Base-by-base conservation (phyloP, 2,329 filamentous ascomycete genomes). In the Aspergillus ibericus region DNA sequence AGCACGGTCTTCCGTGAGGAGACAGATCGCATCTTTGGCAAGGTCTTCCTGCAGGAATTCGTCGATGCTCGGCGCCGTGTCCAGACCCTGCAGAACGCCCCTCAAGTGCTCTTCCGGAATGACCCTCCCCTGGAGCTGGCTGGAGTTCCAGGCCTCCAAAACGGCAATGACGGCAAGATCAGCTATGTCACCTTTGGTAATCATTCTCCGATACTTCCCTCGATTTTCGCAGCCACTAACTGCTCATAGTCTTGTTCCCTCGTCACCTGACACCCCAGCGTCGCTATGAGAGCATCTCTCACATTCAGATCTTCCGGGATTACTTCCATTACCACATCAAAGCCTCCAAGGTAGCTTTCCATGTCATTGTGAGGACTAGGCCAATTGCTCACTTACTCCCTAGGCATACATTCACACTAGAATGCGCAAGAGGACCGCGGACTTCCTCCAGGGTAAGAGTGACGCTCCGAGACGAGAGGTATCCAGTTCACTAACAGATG, bases 241-340 rank as follows among this genome's bases (percentile, higher is more conserved):
- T 15, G 1, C 12, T 38, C 36, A 1, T 60, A 96, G 95, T 98
- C 49, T 85, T 99, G 44, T 99, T 99, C 81, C 93, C 95, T 48
- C 89, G 95, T 64, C 96, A 99, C 77, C 83, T 99, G 65, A 93
- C 92, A 13, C 87, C 88, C 13, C 92, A 97, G 77, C 87, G 92
- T 73, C 91, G 96, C 80, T 89, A 91, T 60, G 93, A 97, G 66
- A 93, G 96, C 74, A 99, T 99, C 68, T 97, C 93, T 52, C 96
- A 99, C 76, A 98, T 99, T 70, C 96, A 99, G 80, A 99, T 95
- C 13, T 99, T 99, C 90, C 91, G 95, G 66, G 95, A 99, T 75
- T 99, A 99, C 79, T 99, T 99, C 83, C 95, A 99, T 78, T 99
- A 99, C 77, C 95, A 99, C 78, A 99, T 99, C 80, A 99, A 99